phyloP scores from a whole-genome alignment of 352 stramenopile species.

The Globisporangium nodosum region DNA sequence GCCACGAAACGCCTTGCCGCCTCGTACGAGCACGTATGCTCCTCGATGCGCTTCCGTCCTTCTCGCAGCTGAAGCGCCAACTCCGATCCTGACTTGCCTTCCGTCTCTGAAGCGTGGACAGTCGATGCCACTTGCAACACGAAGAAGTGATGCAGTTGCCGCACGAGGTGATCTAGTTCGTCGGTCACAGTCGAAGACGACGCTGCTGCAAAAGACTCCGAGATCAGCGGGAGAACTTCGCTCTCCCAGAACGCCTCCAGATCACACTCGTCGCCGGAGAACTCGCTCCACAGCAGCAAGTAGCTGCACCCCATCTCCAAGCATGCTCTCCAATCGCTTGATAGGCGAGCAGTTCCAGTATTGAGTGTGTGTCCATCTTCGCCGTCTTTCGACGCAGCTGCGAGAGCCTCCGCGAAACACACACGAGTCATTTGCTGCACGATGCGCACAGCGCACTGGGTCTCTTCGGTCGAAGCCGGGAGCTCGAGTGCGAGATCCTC shows the following conservation, averaged over 20 bases:
- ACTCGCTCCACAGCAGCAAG: conserved; percentile 34
- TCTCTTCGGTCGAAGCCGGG: not conserved
- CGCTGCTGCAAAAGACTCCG: not conserved
- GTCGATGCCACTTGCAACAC: conserved; percentile 21
- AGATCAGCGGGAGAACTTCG: conserved; percentile 21
- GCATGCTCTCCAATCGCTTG: conserved; percentile 10
- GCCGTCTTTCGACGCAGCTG: not conserved
- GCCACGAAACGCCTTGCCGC: conserved; percentile 7
- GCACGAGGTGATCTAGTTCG: conserved; percentile 14
- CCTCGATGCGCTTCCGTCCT: conserved; percentile 2
- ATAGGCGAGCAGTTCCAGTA: not conserved
- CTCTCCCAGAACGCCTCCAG: conserved; percentile 36
- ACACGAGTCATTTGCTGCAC: conserved; percentile 33
- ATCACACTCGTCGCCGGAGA: conserved; percentile 17
- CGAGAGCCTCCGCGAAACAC: conserved; percentile 25
- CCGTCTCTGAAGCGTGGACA: not conserved
- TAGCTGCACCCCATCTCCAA: conserved; percentile 45
- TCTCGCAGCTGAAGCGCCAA: not conserved
- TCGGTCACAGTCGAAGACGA: conserved; percentile 1
- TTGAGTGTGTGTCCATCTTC: not conserved
- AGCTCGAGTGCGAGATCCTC: not conserved
- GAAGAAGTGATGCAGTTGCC: conserved; percentile 42
- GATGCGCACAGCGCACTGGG: conserved; percentile 1
- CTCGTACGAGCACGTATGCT: conserved; percentile 8
- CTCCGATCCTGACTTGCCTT: not conserved